A percentile compares a stretch with the other conserved stretches of the same genome.
These are phyloP conservation scores for Metschnikowia arizonensis DNA, from an alignment of 805 yeast species.

Conservation along the genomic window DNA sequence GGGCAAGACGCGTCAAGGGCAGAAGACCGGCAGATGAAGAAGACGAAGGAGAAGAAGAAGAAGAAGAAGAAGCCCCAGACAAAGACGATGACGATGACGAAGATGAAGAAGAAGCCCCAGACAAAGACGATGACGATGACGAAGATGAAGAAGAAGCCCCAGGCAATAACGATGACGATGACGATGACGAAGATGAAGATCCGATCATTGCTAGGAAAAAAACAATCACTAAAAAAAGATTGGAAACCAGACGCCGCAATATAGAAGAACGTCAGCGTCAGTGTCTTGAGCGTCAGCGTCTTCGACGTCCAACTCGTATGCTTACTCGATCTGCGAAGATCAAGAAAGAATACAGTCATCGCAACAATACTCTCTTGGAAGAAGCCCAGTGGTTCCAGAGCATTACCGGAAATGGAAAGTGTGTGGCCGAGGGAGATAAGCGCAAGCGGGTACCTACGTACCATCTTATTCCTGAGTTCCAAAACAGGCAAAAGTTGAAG, in stretches of 20 bases:
- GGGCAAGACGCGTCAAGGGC: no score
- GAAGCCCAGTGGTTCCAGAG: constrained; percentile 38
- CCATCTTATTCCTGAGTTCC: constrained; percentile 26
- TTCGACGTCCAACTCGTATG: constrained; percentile 4
- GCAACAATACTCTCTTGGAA: constrained; percentile 15
- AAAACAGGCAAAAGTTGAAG: constrained; percentile 13
- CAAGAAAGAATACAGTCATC: constrained; percentile 4
- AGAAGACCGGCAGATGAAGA: no score
- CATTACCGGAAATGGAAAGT: constrained; percentile 34
- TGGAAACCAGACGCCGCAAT: constrained; percentile 7
- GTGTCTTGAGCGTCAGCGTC: constrained; percentile 1
- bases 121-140: neutral
- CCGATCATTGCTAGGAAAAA: neutral
- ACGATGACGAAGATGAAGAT: neutral
- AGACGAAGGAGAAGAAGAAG: no score
- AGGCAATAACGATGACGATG: neutral
- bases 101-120: neutral
- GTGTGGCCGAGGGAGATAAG: constrained; percentile 32
- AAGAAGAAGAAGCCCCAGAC: neutral
- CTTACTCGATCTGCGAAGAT: constrained; percentile 2
- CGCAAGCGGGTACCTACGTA: constrained; percentile 29
- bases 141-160: no score
- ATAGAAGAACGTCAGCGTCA: constrained; percentile 6
- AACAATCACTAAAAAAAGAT: constrained; percentile 7
- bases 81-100: no score